Percentiles rank a stretch among this genome's conserved stretches.
Evolutionary conservation across 306 rosid species (phyloP).

Genomic region (Arachis stenosperma): DNA sequence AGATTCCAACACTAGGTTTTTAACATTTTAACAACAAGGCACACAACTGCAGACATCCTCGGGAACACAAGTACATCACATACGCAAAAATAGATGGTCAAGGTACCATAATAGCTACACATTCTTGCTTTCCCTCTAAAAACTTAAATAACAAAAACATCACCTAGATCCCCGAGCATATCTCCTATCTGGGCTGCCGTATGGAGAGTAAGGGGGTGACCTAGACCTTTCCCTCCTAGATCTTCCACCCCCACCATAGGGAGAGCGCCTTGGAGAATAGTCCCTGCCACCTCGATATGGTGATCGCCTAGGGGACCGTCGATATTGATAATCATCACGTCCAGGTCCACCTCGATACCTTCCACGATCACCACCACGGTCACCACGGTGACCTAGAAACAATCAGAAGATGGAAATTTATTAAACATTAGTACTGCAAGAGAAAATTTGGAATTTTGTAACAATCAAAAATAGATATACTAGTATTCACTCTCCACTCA

Average conservation of each 20-base stretch:
- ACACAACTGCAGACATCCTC: conserved; percentile 3
- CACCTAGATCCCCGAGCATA: conserved; percentile 72
- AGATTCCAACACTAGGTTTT: neutral
- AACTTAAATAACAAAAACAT: conserved; percentile 30
- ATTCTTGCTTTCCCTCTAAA: conserved; percentile 11
- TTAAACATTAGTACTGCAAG: neutral
- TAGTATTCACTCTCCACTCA: too few relatives aligned
- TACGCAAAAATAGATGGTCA: neutral
- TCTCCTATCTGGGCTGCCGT: conserved; percentile 83
- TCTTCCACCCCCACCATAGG: conserved; percentile 60
- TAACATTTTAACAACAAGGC: neutral
- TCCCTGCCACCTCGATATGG: conserved; percentile 85
- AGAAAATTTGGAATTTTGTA: neutral
- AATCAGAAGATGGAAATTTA: conserved; percentile 25
- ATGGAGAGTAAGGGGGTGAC: conserved; percentile 67
- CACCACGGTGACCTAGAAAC: conserved; percentile 49
- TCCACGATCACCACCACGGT: conserved; percentile 58
- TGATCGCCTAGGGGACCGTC: conserved; percentile 88
- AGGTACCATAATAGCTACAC: conserved; percentile 18
- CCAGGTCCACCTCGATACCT: conserved; percentile 78
- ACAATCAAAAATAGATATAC: neutral
- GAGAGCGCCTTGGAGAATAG: conserved; percentile 75
- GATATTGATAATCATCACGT: conserved; percentile 76
- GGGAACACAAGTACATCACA: conserved; percentile 24
- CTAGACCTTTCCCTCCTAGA: conserved; percentile 88